Base-by-base conservation (phyloP, 192 early-diverging fungal genomes). In the Backusella tarrabulga region DNA sequence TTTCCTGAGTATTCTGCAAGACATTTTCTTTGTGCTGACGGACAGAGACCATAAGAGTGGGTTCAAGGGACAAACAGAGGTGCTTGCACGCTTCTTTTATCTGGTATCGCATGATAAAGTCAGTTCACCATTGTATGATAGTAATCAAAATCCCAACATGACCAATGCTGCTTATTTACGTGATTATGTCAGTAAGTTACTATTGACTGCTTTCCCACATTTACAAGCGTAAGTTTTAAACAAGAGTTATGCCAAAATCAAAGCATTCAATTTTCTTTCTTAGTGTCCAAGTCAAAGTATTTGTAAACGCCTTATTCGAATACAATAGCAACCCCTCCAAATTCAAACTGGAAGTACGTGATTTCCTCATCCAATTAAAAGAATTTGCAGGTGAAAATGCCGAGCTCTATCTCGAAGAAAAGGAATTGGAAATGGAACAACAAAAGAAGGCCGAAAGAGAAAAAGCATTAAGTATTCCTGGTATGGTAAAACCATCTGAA, bases 41-140 rank as follows among this genome's bases (percentile, higher is more conserved):
- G 96, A 96, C 85, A 93, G 94, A 54, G 95, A 96, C 81, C 97
- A 99, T 88, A 98, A 97, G 88, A 93, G 94, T 82, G 97, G 97
- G 66, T 99, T 98, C 89, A 94, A 93, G 80, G 87, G 91, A 67
- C 98, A 99, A 80, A 92, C 90, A 80, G 89, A 92, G 81, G 93
- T 98, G 44, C 88, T 99, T 32, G 92, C 93, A 34, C 92, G 94
- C 72, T 91, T 99, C 88, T 94, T 99, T 81, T 88, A 90, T 67
- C 78, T 96, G 68, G 94, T 97, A 3, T 93, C 95, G 34, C 87
- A 92, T 44, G 90, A 91, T 60, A 87, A 87, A 74, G 93, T 99
- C 69, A 90, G 92, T 46, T 94, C 92, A 38, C 97, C 97, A 12
- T 85, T 99, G 35, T 98, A 90, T 77, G 91, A 95, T 52, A 71